These are phyloP conservation scores for Hyaloperonospora arabidopsidis DNA, from an alignment of 352 stramenopile genomes.

Conservation along the genomic window DNA sequence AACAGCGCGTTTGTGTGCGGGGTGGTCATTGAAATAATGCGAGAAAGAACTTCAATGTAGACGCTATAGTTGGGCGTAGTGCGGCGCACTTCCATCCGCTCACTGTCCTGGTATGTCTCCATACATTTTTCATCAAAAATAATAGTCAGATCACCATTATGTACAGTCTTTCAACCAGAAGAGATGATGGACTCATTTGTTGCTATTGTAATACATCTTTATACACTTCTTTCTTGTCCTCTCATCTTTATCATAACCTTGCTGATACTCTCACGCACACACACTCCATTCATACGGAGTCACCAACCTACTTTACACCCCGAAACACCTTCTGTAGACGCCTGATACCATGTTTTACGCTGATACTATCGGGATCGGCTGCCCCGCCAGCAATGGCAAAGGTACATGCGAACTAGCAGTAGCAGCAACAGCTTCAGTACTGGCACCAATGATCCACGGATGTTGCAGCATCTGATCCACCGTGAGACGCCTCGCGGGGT, in stretches of 20 bases:
- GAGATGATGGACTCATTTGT: no score
- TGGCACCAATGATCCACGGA: conserved; percentile 78
- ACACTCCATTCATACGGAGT: no score
- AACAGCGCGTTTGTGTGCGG: conserved; percentile 39
- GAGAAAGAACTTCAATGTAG: conserved; percentile 37
- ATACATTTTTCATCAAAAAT: conserved; percentile 29
- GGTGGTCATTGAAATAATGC: conserved; percentile 83
- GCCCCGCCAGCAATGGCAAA: conserved; percentile 19
- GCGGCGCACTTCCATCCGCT: conserved; percentile 62
- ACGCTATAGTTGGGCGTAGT: conserved; percentile 74
- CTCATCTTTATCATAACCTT: no score
- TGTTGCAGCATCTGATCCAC: conserved; percentile 88
- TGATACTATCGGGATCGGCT: conserved; percentile 21
- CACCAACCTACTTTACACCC: no score
- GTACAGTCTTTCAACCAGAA: conserved; percentile 1
- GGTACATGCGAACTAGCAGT: conserved; percentile 8
- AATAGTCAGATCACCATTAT: not conserved
- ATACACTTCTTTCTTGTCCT: not conserved
- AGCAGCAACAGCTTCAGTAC: conserved; percentile 6
- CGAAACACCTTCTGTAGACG: no score
- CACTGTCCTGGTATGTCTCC: conserved; percentile 66
- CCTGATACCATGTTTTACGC: conserved; percentile 7
- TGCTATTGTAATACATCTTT: not conserved
- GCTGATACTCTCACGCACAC: no score
- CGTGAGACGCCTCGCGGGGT: conserved; percentile 78